Base-by-base conservation (phyloP, 805 yeast genomes). In the Zygosaccharomyces pseudorouxii region DNA sequence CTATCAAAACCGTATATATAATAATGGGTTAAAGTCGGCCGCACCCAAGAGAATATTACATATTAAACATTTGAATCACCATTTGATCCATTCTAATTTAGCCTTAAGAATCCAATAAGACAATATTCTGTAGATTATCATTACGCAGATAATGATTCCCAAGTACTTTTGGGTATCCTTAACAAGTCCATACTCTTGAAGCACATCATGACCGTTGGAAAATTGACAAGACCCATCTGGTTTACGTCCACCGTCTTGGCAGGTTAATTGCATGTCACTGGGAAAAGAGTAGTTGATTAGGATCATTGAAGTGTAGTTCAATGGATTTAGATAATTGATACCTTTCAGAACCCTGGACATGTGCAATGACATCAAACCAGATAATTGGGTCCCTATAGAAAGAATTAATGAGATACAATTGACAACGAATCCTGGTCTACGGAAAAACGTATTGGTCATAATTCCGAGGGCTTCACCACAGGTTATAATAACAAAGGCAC, bases 401-500 rank as follows among this genome's bases (percentile, higher is more conserved):
- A 86, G 69, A 25, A 85, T 62, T 7, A 81, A 75, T 0, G 90
- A 78, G 30, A 89, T 80, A 3, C 86, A 67, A 61, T 85, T 86
- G 14, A 86, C 81, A 0, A 93, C 95, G 58, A 88, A 79, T 0
- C 96, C 96, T 28, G 88, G 77, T 57, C 88, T 89, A 42, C 72
- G 68, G 58, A 89, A 82, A 0, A 84, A 56, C 3, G 90, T 82
- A 59, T 86, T 87, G 49, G 89, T 84, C 43, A 86, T 74, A 5
- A 89, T 85, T 0, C 96, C 97, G 28, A 89, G 70, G 5, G 92
- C 82, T 63, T 89, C 96, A 30, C 96, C 96, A 51, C 89, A 81
- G 53, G 82, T 80, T 14, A 82, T 76, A 20, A 81, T 74, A 22
- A 77, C 68, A 48, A 80, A 69, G 0, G 81, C 56, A 23, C 79